Conservation (phyloP, 306 rosid genomes). For the Citrullus colocynthis region DNA sequence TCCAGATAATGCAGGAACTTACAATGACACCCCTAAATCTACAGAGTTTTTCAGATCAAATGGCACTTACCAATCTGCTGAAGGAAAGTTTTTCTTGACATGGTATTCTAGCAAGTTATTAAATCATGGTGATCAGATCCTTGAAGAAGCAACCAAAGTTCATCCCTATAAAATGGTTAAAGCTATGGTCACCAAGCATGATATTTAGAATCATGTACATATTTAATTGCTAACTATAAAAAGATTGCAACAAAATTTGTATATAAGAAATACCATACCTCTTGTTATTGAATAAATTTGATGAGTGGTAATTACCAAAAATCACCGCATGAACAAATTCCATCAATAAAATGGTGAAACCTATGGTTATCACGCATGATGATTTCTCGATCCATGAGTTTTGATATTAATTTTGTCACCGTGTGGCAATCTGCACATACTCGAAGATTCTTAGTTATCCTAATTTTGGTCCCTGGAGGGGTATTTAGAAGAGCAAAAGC, state of each 20-base stretch:
- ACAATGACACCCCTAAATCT: conserved; percentile 54
- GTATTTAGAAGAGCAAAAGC: conserved; percentile 42
- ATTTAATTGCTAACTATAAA: conserved; percentile 1
- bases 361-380: conserved; percentile 10
- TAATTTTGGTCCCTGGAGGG: conserved; percentile 29
- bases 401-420: conserved; percentile 37
- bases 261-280: neutral
- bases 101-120: conserved; percentile 83
- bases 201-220: neutral
- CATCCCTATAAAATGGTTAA: conserved; percentile 2
- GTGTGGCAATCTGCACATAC: conserved; percentile 44
- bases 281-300: neutral
- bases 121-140: conserved; percentile 66
- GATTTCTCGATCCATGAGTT: conserved; percentile 27
- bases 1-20: conserved; percentile 65
- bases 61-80: conserved; percentile 52
- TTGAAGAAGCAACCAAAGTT: conserved; percentile 64
- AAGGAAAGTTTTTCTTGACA: conserved; percentile 66
- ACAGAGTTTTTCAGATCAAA: conserved; percentile 57
- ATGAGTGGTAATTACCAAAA: neutral
- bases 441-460: conserved; percentile 53
- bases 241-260: neutral
- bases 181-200: neutral
- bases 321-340: conserved; percentile 43
- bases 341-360: conserved; percentile 44